Base-by-base conservation (phyloP, 495 filamentous ascomycete genomes). In the Aspergillus haitiensis region DNA sequence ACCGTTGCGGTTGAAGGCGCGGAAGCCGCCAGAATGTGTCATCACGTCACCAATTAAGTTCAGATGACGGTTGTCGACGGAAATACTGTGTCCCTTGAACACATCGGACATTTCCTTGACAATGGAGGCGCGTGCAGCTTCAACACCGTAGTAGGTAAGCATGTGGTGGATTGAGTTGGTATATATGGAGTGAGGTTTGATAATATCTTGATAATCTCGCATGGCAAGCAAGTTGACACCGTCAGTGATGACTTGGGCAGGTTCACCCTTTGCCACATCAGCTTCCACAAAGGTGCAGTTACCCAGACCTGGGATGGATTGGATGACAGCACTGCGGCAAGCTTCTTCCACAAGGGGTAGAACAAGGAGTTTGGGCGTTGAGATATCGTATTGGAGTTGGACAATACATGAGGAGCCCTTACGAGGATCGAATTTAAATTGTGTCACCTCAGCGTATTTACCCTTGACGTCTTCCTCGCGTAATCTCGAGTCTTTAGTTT, bases 31-130 rank as follows among this genome's bases (percentile, higher is more conserved):
- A 60, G 85, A 86, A 31, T 92, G 78, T 15, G 95, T 98, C 94
- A 98, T 98, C 74, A 88, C 89, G 75, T 98, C 94, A 54, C 89
- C 93, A 64, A 98, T 97, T 59, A 98, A 82, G 75, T 93, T 97
- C 64, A 99, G 75, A 75, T 99, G 94, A 58, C 94, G 86, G 55
- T 88, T 84, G 69, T 99, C 92, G 60, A 99, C 94, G 58, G 81
- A 84, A 78, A 99, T 99, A 70, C 89, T 90, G 85, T 99, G 93
- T 73, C 86, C 85, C 56, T 82, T 78, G 83, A 99, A 99, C 58
- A 98, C 92, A 60, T 81, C 82, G 52, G 86, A 83, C 72, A 98
- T 86, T 78, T 99, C 94, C 40, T 82, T 82, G 53, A 98, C 86
- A 64, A 99, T 96, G 55, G 86, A 88, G 53, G 82, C 84, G 5